Conservation (phyloP, 345 rosid species). For the Syzygium aqueum region DNA sequence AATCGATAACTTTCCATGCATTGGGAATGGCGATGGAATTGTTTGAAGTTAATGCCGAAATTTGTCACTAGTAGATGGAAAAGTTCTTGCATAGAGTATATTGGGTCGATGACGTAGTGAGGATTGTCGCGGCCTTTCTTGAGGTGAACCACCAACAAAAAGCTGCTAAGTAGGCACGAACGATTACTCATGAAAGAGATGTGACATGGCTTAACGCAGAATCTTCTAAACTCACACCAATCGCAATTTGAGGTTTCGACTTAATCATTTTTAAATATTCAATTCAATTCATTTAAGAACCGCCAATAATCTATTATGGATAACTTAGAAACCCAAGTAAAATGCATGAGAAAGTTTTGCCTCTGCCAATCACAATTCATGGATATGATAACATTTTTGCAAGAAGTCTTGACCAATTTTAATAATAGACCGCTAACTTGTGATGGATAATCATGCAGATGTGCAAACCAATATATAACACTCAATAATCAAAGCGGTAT, state of each 20-base stretch:
- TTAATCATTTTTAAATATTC: neutral
- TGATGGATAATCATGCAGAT: no score
- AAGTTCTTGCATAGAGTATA: neutral
- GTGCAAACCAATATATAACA: no score
- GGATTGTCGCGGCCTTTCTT: neutral
- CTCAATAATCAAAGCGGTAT: neutral
- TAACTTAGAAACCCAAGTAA: neutral
- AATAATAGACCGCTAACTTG: no score
- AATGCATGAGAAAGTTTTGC: neutral
- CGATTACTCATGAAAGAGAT: neutral
- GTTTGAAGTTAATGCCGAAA: neutral
- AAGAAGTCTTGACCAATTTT: neutral
- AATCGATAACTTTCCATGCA: neutral
- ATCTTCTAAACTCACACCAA: neutral
- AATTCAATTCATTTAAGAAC: neutral
- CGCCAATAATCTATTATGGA: no score
- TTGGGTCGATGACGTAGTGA: neutral
- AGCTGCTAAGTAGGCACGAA: neutral
- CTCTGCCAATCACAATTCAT: neutral
- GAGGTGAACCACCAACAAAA: neutral
- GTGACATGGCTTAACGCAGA: neutral
- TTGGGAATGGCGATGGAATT: neutral
- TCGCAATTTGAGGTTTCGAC: neutral
- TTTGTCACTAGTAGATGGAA: neutral
- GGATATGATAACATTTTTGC: neutral